Evolutionary conservation across 805 yeast genomes (phyloP), one percentile per base, ranked within the genome.

Genomic region (Wickerhamiella cacticola): DNA sequence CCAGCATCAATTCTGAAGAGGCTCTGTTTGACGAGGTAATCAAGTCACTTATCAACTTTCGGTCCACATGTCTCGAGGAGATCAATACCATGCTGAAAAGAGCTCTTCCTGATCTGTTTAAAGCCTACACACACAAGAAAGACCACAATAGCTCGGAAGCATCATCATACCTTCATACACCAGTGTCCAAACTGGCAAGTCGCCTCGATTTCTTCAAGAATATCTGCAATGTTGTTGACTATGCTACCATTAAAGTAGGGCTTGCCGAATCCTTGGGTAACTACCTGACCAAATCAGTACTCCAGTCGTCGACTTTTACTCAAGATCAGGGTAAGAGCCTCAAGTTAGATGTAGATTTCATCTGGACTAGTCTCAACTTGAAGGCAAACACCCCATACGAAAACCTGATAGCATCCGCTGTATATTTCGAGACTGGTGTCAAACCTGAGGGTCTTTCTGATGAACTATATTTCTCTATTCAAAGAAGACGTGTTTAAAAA

Each of bases 271-370:
- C 59, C 2, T 47, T 71, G n/a, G 60, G 67, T 2, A 52, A 52
- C 16, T 67, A 68, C 46, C 58, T 72, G 43, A 68, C 66, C 57
- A 62, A 58, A 24, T 63, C 64, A 45, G 60, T 72, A 12, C 57
- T 70, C 8, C 62, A 63, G 52, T 67, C 67, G 7, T 66, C 66
- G 50, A 57, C 53, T 41, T 72, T 71, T 55, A 58, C 59, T 12
- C 22, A 26, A 4, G 26, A 38, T 7, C 72, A 73, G 4, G 71
- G 69, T 2, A 12, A 29, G 8, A 68, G 64, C 45, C 56, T 72
- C 19, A 50, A 50, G 6, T 48, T 45, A 3, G 73, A 70, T 49
- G 50, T 68, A 7, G 50, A 53, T 2, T 54, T 52, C 22, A 25
- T 71, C 8, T 67, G 71, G 59, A 39, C 41, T 2, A 26, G 23